Base-by-base conservation (phyloP, 2,329 filamentous ascomycete species). In the Phialophora verrucosa region DNA sequence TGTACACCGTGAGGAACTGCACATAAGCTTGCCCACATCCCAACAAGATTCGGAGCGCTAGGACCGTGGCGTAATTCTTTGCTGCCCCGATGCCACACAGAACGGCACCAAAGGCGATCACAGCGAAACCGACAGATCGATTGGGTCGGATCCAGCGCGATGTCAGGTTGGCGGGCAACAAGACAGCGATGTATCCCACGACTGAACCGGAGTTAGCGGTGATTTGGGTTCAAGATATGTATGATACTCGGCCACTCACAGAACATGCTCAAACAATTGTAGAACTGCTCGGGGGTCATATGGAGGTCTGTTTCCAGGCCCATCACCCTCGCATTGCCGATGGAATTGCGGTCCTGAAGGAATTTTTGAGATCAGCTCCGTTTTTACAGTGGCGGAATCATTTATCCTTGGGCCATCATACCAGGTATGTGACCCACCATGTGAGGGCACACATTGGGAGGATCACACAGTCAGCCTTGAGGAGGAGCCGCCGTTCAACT, bases 241-340 rank as follows among this genome's bases (percentile, higher is more conserved):
- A 47, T 8, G 47, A 31, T 31, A 8, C 29, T 31, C 27, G 31
- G 17, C 20, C 44, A 60, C 55, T 32, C 42, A 64, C 62, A 65
- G 51, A 65, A 65, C 59, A 65, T 62, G 23, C 27, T 62, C 35
- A 65, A 27, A 27, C 58, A 56, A 51, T 65, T 65, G 47, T 61
- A 65, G 59, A 57, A 65, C 31, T 65, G 63, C 29, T 59, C 35
- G 14, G 58, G 7, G 14, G 49, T 65, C 58, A 65, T 44, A 31
- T 62, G 2, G n/a, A 65, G 57, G 25, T 65, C 63, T 56, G 56
- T 65, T n/a, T 62, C 35, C 8, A 65, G n/a, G 23, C 63, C 63
- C 53, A 58, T 57, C 17, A 65, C 31, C n/a, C 59, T 62, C 27
- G 63, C 63, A 32, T 62, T 62, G 25, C 63, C 63, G 42, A 65